Evolutionary conservation across 2,329 filamentous ascomycete species (phyloP).

Genomic region (Fusarium sp.): DNA sequence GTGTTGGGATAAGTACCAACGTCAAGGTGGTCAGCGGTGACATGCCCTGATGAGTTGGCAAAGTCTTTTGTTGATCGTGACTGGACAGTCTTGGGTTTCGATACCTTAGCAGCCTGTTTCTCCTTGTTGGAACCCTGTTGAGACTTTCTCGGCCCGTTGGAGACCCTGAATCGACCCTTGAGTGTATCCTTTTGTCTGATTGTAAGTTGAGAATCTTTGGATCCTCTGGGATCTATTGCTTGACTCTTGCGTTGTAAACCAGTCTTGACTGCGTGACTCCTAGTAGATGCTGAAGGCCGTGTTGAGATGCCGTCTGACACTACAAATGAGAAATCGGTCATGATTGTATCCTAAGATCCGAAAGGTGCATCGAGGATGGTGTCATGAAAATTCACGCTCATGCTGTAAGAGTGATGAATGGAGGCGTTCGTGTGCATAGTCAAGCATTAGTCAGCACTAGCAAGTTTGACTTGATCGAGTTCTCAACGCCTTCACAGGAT

Average conservation of each 20-base stretch:
- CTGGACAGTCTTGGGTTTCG: neutral
- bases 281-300: slow-evolving; percentile 20
- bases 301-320: slow-evolving; percentile 15
- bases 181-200: slow-evolving; percentile 24
- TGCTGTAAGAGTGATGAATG: neutral
- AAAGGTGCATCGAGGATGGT: neutral
- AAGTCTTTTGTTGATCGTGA: neutral
- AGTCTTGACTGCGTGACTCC: slow-evolving; percentile 32
- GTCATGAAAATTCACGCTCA: neutral
- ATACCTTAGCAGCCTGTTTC: neutral
- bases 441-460: slow-evolving; percentile 13
- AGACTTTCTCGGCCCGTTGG: neutral
- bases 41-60: neutral
- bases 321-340: slow-evolving; percentile 28
- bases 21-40: neutral
- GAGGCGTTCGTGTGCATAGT: neutral
- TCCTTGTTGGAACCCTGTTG: neutral
- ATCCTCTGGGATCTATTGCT: neutral
- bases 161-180: slow-evolving; percentile 26
- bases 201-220: slow-evolving; percentile 21
- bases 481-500: neutral
- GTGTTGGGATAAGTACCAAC: neutral
- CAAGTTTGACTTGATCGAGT: neutral
- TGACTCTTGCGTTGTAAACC: slow-evolving; percentile 27
- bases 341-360: neutral